Evolutionary conservation across 108 stramenopile genomes (phyloP).

Genomic region (Bacterosira constricta): DNA sequence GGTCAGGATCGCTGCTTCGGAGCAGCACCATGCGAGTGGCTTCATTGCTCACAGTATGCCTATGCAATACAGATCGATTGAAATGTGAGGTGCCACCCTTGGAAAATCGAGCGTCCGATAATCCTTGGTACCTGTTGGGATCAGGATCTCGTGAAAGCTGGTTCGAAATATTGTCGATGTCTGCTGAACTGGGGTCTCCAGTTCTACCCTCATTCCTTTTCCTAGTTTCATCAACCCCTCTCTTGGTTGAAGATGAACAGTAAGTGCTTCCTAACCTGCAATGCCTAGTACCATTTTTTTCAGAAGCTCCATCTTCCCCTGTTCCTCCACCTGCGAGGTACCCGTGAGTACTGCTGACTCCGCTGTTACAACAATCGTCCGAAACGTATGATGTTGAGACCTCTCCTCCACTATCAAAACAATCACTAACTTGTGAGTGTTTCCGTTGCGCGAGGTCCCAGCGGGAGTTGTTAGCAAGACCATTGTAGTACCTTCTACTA

Average conservation of each 20-base stretch:
- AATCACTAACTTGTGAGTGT: neutral
- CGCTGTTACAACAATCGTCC: too few species aligned
- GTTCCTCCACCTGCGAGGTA: neutral
- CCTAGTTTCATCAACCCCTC: neutral
- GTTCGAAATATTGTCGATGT: neutral
- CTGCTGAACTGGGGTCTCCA: neutral
- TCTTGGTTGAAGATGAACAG: neutral
- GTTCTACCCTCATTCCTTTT: neutral
- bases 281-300: neutral
- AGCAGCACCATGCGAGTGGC: conserved; percentile 26
- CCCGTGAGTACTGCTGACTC: neutral
- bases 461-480: neutral
- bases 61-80: neutral
- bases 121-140: neutral
- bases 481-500: neutral
- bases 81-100: too few species aligned
- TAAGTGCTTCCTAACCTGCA: neutral
- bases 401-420: too few species aligned
- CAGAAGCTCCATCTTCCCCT: neutral
- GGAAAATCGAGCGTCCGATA: neutral
- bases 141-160: neutral
- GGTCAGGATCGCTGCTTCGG: neutral
- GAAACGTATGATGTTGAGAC: too few species aligned
- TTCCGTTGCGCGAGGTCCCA: neutral
- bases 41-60: neutral